Base-by-base conservation (phyloP, 352 stramenopile genomes). In the Pythium insidiosum region DNA sequence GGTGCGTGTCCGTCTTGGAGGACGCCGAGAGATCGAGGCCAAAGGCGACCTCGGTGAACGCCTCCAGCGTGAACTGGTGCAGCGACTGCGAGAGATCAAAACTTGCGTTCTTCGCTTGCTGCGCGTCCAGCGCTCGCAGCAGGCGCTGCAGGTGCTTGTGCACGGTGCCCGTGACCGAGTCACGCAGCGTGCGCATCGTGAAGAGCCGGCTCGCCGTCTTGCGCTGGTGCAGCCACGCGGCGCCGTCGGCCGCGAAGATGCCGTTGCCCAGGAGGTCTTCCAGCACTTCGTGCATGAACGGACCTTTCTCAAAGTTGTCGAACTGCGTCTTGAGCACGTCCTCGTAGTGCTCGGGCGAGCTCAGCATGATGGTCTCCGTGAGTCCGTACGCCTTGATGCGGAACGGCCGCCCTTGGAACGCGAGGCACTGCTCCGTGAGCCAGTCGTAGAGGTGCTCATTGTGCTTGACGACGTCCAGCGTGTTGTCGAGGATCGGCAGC, bases 181-280 rank as follows among this genome's bases (percentile, higher is more conserved):
- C 57, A 15, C 62, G 45, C 5, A 84, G 23, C 6, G 58, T 20
- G 3, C 53, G 53, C 30, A 50, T 70, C 6, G 72, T 88, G 35
- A 94, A 94, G 19, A 96, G 76, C 35, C 93, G 79, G 37, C 73
- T 95, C 38, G 83, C 77, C 0, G 60, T 80, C 50, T 91, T 91
- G 43, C 80, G 68, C 48, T 93, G 80, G 34, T 76, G 53, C 25
- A 66, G 46, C 80, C 80, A 93, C 23, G 38, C 22, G 15, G 62
- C 49, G 5, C 70, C 73, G 43, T 93, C 75, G 10, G 65, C 57
- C 5, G 52, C 56, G 33, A 93, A 87, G 52, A 93, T 84, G 37
- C 80, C 77, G 10, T 74, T 34, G 35, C 78, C 73, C 1, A 89
- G 47, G 12, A 91, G 29, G 41, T 85, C 67, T 9, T 23, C 16